Base-by-base conservation (phyloP, 306 rosid genomes). In the Inga leiocalycina region DNA sequence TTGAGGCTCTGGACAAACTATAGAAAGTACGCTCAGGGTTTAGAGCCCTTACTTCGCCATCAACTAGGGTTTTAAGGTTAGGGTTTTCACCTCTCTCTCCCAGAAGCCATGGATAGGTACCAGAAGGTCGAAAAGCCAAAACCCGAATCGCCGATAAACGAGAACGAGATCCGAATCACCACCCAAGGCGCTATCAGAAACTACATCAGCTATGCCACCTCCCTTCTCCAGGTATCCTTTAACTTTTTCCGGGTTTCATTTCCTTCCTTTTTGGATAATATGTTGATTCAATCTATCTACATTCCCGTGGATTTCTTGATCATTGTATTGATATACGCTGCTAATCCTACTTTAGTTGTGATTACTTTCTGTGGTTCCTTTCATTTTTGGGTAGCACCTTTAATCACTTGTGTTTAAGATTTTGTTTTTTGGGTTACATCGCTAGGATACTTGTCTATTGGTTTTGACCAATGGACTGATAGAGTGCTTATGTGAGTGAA, bases 141-240 rank as follows among this genome's bases (percentile, higher is more conserved):
- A 81, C 94, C 91, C 1, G 98, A 93, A 54, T 85, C 90, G 46
- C 98, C 98, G 32, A 92, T 95, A 87, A 91, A 88, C 80, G 97
- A 88, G 82, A 93, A 93, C 75, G 98, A 93, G 91, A 91, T 93
- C 92, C 90, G 98, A 27, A 93, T 95, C 94, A 95, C 98, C 6
- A 89, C 97, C 22, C 98, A 95, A 79, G 98, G 98, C 79, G 98
- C 93, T 48, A 95, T 95, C 83, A 87, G 98, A 35, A 95, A 95
- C 97, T 93, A 95, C 88, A 95, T 95, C 95, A 93, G 94, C 79
- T 95, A 95, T 80, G 98, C 98, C 62, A 83, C 92, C 77, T 88
- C 98, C n/a, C 96, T 93, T 74, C 98, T 95, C 17, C 97, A 93
- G 98, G 98, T 93, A 2, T 13, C 45, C 14, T 11, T 61, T 24